These are phyloP conservation scores for Fusarium virguliforme DNA, from an alignment of 2,329 filamentous ascomycete species.

Conservation along the genomic window DNA sequence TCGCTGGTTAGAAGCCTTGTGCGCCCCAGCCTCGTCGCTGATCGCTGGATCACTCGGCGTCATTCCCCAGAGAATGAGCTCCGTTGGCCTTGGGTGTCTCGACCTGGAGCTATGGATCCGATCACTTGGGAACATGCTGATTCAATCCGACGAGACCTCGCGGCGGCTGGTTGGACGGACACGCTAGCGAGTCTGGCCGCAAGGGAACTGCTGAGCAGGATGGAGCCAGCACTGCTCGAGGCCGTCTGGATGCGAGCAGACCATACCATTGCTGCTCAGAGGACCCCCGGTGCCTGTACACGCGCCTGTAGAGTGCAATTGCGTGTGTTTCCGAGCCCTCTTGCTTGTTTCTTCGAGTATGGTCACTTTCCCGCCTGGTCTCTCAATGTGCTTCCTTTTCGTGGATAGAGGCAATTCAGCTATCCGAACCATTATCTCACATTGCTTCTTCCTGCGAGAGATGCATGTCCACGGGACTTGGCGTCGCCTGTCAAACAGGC, in stretches of 20 bases:
- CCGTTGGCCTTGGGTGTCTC: slow-evolving; percentile 41
- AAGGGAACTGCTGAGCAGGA: slow-evolving; percentile 22
- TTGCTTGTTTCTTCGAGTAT: slow-evolving; percentile 32
- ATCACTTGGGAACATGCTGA: slow-evolving; percentile 35
- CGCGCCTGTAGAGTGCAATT: slow-evolving; percentile 22
- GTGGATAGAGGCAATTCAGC: slow-evolving; percentile 6
- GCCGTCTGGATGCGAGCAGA: slow-evolving; percentile 26
- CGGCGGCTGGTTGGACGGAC: slow-evolving; percentile 19
- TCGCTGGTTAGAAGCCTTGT: slow-evolving; percentile 22
- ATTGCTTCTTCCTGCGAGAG: slow-evolving; percentile 38
- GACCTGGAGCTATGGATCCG: slow-evolving; percentile 40
- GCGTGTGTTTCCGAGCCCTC: slow-evolving; percentile 6
- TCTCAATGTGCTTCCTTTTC: slow-evolving; percentile 17
- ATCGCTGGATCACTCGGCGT: slow-evolving; percentile 29
- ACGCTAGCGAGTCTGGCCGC: slow-evolving; percentile 34
- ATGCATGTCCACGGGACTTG: slow-evolving; percentile 21
- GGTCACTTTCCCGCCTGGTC: slow-evolving; percentile 14
- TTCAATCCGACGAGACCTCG: slow-evolving; percentile 24
- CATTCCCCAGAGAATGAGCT: slow-evolving; percentile 44
- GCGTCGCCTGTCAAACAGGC: slow-evolving; percentile 28
- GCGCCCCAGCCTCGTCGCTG: slow-evolving; percentile 32
- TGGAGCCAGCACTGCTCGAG: slow-evolving; percentile 17
- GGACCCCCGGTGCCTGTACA: slow-evolving; percentile 14
- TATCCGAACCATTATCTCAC: slow-evolving; percentile 32
- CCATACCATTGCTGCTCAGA: slow-evolving; percentile 34